A percentile compares a stretch with the other conserved stretches of the same genome.
Conservation (phyloP, 371 early-diverging fungal species). For the Lichtheimia hyalospora region DNA sequence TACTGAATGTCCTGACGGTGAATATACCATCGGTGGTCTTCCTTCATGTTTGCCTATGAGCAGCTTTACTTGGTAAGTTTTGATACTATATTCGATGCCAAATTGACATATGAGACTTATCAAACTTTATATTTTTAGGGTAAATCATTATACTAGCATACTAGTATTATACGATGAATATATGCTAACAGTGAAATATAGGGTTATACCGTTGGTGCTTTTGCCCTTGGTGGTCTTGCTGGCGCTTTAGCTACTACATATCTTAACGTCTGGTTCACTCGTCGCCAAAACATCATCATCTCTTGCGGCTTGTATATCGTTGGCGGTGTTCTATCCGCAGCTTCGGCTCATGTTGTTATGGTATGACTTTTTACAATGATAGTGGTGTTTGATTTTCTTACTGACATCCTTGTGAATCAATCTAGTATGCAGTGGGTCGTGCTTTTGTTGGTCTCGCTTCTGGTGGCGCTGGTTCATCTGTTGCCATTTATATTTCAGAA, state of each 20-base stretch:
- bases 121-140: background rate
- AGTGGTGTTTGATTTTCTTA: background rate
- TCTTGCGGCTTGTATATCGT: conserved; percentile 33
- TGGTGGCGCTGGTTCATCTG: conserved; percentile 61
- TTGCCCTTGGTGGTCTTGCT: conserved; percentile 47
- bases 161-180: background rate
- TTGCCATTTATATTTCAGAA: conserved; percentile 78
- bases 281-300: conserved; percentile 43
- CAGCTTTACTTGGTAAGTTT: conserved; percentile 25
- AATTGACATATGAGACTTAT: background rate
- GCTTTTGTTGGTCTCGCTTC: conserved; percentile 83
- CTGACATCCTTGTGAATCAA: background rate
- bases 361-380: conserved; percentile 9
- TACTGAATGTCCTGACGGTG: conserved; percentile 34
- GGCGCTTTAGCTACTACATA: conserved; percentile 43
- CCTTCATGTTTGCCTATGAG: conserved; percentile 46
- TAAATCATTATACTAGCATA: background rate
- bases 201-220: conserved; percentile 47
- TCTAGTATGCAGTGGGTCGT: conserved; percentile 66
- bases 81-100: background rate
- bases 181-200: conserved; percentile 7
- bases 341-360: conserved; percentile 38
- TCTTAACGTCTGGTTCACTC: conserved; percentile 33
- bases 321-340: conserved; percentile 39
- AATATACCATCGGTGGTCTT: conserved; percentile 15